Percentiles rank a stretch among this genome's conserved stretches.
These are phyloP conservation scores for Hyaloperonospora arabidopsidis DNA, from an alignment of 352 stramenopile genomes.

Conservation along the genomic window DNA sequence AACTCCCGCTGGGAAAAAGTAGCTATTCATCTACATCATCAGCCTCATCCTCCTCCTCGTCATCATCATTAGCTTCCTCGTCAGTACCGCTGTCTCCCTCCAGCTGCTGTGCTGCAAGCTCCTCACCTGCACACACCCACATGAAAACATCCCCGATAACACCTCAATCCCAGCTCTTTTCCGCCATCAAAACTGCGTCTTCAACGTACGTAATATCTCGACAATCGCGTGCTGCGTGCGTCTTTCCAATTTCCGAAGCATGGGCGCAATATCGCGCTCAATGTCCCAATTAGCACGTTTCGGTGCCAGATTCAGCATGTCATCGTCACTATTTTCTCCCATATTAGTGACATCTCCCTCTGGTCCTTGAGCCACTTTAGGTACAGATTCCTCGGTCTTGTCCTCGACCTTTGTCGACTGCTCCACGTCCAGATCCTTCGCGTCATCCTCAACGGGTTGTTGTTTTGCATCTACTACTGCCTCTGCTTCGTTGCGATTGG, in stretches of 20 bases:
- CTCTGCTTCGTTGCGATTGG: slow-evolving; percentile 15
- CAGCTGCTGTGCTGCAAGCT: slow-evolving; percentile 65
- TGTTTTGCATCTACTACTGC: neutral
- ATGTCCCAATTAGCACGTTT: slow-evolving; percentile 86
- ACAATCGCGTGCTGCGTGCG: slow-evolving; percentile 82
- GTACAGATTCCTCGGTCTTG: slow-evolving; percentile 9
- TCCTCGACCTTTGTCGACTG: slow-evolving; percentile 4
- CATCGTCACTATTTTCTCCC: slow-evolving; percentile 47
- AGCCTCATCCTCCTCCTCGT: slow-evolving; percentile 37
- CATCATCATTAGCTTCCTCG: slow-evolving; percentile 42
- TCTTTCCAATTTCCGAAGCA: slow-evolving; percentile 82
- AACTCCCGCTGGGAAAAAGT: neutral
- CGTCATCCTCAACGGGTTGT: slow-evolving; percentile 9
- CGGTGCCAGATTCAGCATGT: slow-evolving; percentile 65
- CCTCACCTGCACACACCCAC: slow-evolving; percentile 45
- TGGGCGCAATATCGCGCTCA: slow-evolving; percentile 76
- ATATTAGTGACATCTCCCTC: slow-evolving; percentile 23
- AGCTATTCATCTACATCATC: slow-evolving; percentile 23
- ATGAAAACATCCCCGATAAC: neutral
- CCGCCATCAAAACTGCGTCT: neutral
- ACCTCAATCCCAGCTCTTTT: neutral
- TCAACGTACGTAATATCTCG: slow-evolving; percentile 73
- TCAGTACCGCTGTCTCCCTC: slow-evolving; percentile 54
- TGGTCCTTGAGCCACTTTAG: slow-evolving; percentile 20
- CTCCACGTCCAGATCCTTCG: slow-evolving; percentile 11